Conservation (phyloP, 805 yeast genomes). For the Vanderwaltozyma verrucispora region DNA sequence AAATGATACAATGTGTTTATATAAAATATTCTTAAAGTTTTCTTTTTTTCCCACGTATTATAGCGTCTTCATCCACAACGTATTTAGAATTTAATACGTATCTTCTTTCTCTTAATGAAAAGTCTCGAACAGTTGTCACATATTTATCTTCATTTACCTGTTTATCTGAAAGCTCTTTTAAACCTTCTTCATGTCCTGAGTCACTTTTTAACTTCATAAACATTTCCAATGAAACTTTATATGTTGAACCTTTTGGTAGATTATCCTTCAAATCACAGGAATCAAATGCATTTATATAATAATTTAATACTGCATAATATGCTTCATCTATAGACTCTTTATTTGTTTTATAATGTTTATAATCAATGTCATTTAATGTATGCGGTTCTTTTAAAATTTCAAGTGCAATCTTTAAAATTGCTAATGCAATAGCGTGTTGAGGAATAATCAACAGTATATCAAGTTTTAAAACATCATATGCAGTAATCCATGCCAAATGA, state of each 20-base stretch:
- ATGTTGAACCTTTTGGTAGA: constrained; percentile 22
- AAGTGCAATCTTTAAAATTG: constrained; percentile 50
- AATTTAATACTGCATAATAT: constrained; percentile 46
- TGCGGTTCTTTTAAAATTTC: constrained; percentile 30
- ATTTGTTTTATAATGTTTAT: constrained; percentile 24
- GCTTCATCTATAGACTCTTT: constrained; percentile 34
- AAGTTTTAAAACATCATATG: constrained; percentile 63
- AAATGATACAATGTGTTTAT: no score
- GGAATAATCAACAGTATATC: constrained; percentile 62
- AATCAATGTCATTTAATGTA: neutral
- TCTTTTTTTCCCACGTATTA: neutral
- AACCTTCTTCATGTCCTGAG: constrained; percentile 29
- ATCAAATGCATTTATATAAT: constrained; percentile 48
- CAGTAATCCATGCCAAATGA: constrained; percentile 59
- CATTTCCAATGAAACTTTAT: constrained; percentile 20
- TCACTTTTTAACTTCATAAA: constrained; percentile 37
- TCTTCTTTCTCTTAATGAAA: constrained; percentile 36
- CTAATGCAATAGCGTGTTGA: constrained; percentile 64
- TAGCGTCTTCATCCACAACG: constrained; percentile 11
- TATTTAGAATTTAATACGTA: constrained; percentile 33
- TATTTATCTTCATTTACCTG: constrained; percentile 37
- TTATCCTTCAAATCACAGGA: constrained; percentile 37
- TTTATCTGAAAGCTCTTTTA: constrained; percentile 21
- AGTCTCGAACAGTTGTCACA: constrained; percentile 30
- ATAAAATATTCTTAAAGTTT: constrained; percentile 1